A percentile compares a stretch with the other conserved stretches of the same genome.
Evolutionary conservation across 1,284 basidiomycete species (phyloP).

Genomic region (Rhodotorula sp.): DNA sequence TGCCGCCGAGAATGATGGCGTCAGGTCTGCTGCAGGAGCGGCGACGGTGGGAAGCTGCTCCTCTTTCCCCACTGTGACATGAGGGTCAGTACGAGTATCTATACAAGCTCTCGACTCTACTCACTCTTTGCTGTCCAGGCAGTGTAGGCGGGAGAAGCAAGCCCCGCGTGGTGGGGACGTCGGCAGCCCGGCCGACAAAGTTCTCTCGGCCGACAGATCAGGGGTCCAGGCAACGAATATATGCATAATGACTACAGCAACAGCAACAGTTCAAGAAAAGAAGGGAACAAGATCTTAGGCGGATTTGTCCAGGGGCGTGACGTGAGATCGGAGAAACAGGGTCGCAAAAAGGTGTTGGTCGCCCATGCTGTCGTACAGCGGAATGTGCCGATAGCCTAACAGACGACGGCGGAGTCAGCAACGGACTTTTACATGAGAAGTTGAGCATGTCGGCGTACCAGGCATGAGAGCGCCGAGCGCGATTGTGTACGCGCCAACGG

Average conservation of each 20-base stretch:
- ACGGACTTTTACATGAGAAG: neutral
- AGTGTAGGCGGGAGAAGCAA: neutral
- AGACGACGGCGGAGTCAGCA: conserved; percentile 7
- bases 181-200: too few species aligned
- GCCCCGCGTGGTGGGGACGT: too few species aligned
- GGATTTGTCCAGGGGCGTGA: neutral
- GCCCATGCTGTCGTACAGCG: conserved; percentile 75
- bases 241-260: conserved; percentile 1
- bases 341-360: conserved; percentile 85
- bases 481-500: conserved; percentile 68
- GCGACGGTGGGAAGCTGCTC: neutral
- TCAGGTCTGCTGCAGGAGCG: neutral
- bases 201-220: too few species aligned
- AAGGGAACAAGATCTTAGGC: neutral
- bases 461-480: conserved; percentile 65
- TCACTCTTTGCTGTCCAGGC: neutral
- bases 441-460: conserved; percentile 57
- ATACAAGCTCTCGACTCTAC: neutral
- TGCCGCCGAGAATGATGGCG: neutral
- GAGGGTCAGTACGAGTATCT: neutral
- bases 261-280: neutral
- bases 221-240: neutral
- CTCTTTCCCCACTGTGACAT: conserved; percentile 2
- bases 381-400: conserved; percentile 79
- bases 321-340: conserved; percentile 61